Conservation (phyloP, 2,329 filamentous ascomycete species). For the Paradendryphiella salina region DNA sequence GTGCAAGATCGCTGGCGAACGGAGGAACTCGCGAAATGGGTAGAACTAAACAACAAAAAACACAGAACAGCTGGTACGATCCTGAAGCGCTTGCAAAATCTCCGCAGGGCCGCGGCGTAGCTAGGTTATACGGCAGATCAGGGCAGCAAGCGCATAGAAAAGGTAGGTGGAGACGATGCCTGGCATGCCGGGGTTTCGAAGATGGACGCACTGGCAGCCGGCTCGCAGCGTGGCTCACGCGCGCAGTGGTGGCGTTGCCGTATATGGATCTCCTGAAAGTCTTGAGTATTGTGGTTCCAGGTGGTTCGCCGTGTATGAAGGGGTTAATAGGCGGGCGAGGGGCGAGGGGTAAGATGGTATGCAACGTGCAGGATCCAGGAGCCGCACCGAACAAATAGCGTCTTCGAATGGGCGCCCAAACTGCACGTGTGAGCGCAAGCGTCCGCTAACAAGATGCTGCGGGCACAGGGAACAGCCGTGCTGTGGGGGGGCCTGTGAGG, state of each 20-base stretch:
- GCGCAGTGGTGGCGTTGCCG: conserved; percentile 35
- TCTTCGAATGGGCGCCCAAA: conserved; percentile 20
- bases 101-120: conserved; percentile 41
- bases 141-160: conserved; percentile 38
- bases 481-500: conserved; percentile 40
- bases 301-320: conserved; percentile 26
- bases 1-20: conserved; percentile 20
- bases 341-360: conserved; percentile 34
- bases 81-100: conserved; percentile 38
- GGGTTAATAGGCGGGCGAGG: conserved; percentile 29
- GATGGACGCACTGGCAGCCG: conserved; percentile 24
- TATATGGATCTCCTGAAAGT: conserved; percentile 25
- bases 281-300: conserved; percentile 19
- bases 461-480: conserved; percentile 45
- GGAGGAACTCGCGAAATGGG: conserved; percentile 18
- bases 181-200: conserved; percentile 37
- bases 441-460: conserved; percentile 32
- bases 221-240: conserved; percentile 45
- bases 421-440: conserved; percentile 29
- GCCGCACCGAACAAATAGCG: conserved; percentile 27
- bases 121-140: conserved; percentile 45
- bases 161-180: conserved; percentile 42
- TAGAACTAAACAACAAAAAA: conserved; percentile 19
- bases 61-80: conserved; percentile 27
- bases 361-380: conserved; percentile 35